These are phyloP conservation scores for Aspergillus pseudotamarii DNA, from an alignment of 2,329 filamentous ascomycete genomes.

Conservation along the genomic window DNA sequence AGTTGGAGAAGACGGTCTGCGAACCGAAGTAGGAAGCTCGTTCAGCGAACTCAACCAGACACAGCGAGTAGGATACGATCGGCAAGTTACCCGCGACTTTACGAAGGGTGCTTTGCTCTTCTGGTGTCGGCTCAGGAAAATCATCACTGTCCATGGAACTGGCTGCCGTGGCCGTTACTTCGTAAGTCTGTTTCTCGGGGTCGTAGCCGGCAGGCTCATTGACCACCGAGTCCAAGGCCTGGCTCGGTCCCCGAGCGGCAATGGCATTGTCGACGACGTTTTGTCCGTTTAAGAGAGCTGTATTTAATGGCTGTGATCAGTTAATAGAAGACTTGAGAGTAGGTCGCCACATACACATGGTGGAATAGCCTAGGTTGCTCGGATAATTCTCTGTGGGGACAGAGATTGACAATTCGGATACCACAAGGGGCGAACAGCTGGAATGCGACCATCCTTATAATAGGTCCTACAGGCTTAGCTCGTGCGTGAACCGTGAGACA, in stretches of 20 bases:
- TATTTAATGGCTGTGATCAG: background rate
- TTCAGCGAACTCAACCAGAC: conserved; percentile 63
- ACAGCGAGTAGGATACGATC: conserved; percentile 58
- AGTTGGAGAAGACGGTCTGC: conserved; percentile 62
- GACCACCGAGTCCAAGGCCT: background rate
- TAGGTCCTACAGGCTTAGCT: background rate
- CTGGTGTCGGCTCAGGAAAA: conserved; percentile 45
- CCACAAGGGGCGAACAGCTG: background rate
- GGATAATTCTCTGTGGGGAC: background rate
- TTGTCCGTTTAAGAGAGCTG: background rate
- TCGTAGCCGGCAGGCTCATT: background rate
- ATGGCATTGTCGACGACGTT: background rate
- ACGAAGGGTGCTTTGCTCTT: conserved; percentile 50
- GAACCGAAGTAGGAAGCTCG: conserved; percentile 64
- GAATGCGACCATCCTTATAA: background rate
- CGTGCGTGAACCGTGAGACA: background rate
- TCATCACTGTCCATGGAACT: background rate
- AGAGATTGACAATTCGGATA: background rate
- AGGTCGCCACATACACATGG: background rate
- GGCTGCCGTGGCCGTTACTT: background rate
- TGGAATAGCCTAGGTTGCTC: background rate
- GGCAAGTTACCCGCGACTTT: conserved; percentile 57
- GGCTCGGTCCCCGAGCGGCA: background rate
- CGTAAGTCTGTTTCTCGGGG: background rate
- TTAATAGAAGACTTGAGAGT: background rate